Conservation (phyloP, 495 filamentous ascomycete species). For the Entonaema liquescens region DNA sequence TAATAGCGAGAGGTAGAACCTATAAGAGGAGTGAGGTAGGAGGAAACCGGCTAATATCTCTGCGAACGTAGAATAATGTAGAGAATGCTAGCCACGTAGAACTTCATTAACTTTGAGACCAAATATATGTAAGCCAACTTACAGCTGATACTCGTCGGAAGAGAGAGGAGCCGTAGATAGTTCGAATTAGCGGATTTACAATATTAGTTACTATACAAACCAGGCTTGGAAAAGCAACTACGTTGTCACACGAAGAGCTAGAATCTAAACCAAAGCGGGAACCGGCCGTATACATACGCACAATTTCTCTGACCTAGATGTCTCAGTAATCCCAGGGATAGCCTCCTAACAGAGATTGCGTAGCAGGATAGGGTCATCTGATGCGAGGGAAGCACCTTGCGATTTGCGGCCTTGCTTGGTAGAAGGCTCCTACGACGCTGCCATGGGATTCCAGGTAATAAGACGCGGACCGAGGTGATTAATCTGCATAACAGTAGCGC, state of each 20-base stretch:
- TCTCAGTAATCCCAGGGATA: background rate
- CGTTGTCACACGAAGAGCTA: background rate
- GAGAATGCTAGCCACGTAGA: constrained; percentile 3
- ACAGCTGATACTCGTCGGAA: constrained; percentile 9
- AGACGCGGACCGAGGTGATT: constrained; percentile 20
- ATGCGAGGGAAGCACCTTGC: constrained; percentile 23
- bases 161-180: constrained; percentile 2
- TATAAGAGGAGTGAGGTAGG: background rate
- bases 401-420: constrained; percentile 7
- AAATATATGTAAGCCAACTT: background rate
- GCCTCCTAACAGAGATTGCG: background rate
- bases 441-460: constrained; percentile 13
- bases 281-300: background rate
- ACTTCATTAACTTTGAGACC: background rate
- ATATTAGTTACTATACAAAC: background rate
- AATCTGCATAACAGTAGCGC: constrained; percentile 7
- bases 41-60: background rate
- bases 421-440: constrained; percentile 3
- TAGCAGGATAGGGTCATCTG: constrained; percentile 11
- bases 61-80: background rate
- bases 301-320: background rate
- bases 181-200: constrained; percentile 15
- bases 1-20: background rate
- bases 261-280: background rate
- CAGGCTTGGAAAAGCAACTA: background rate